Base-by-base conservation (phyloP, 2,329 filamentous ascomycete species). In the Epichloe coenophiala region DNA sequence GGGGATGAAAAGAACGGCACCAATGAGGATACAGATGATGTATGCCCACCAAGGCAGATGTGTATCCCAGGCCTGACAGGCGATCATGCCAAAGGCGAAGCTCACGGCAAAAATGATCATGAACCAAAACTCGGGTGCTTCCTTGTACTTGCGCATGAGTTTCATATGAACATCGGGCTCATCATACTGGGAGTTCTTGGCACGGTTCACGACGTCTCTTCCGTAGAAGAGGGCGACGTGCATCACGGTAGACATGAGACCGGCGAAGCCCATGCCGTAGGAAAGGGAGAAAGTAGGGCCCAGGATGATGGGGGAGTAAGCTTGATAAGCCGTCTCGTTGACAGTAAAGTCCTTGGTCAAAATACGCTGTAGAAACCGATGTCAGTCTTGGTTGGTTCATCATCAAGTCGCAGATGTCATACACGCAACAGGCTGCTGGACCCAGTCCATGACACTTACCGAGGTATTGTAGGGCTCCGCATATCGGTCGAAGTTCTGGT, bases 81-180 rank as follows among this genome's bases (percentile, higher is more conserved):
- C 64, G 33, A 67, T 60, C 61, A 69, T 68, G n/a, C 65, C 64
- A 6, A 81, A 67, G 2, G 61, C 74, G n/a, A 78, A 65, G 63
- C 77, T 76, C 48, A 70, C 21, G 3, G 69, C 53, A 21, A 74
- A 70, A n/a, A 76, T 63, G 6, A 54, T 54, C 0, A 60, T 56
- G 54, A 79, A 82, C 78, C 78, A 82, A 75, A 74, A 81, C 38
- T 73, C 61, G 0, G 78, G 78, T 0, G 72, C 74, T 37, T 75
- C 66, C 53, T 70, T 70, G 60, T 80, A 83, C 51, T 72, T 74
- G 36, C 65, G 59, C 77, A 82, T 82, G 49, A 82, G 67, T 52
- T 71, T 71, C 45, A 68, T 63, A 56, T 80, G 77, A 4, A 78
- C 61, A 56, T 79, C 76, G 15, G 66, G 64, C 49, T 74, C 71